Evolutionary conservation across 2,329 filamentous ascomycete genomes (phyloP).

Genomic region (Alternaria sp.): DNA sequence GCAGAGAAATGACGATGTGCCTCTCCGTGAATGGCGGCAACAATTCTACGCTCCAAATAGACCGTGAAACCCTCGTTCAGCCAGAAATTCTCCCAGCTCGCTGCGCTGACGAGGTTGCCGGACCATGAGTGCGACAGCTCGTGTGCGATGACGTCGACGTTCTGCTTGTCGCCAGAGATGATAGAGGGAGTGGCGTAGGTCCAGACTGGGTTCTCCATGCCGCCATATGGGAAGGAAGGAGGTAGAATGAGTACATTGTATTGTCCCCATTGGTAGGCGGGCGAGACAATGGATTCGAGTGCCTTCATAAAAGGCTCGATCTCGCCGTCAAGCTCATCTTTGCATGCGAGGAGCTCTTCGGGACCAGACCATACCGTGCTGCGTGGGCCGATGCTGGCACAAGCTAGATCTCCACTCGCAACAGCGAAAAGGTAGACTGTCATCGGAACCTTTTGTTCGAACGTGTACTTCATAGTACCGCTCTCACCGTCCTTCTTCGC

Average conservation of each 20-base stretch:
- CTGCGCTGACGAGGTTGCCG: slow-evolving; percentile 81
- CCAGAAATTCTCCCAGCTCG: slow-evolving; percentile 81
- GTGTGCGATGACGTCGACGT: slow-evolving; percentile 95
- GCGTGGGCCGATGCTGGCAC: slow-evolving; percentile 84
- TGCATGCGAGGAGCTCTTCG: slow-evolving; percentile 81
- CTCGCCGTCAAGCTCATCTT: slow-evolving; percentile 90
- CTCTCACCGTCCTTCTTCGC: slow-evolving; percentile 62
- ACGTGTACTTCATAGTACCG: slow-evolving; percentile 74
- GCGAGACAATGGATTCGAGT: slow-evolving; percentile 81
- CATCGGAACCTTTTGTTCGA: slow-evolving; percentile 90
- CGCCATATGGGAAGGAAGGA: slow-evolving; percentile 69
- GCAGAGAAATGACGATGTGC: slow-evolving; percentile 90
- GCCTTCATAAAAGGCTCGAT: slow-evolving; percentile 92
- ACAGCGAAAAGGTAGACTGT: slow-evolving; percentile 95
- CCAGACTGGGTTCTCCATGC: slow-evolving; percentile 92
- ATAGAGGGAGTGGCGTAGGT: slow-evolving; percentile 96
- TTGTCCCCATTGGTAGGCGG: slow-evolving; percentile 85
- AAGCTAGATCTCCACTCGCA: slow-evolving; percentile 81
- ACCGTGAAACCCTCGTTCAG: slow-evolving; percentile 88
- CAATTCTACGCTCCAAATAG: slow-evolving; percentile 88
- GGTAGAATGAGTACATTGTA: slow-evolving; percentile 94
- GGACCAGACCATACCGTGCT: slow-evolving; percentile 88
- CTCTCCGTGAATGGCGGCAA: slow-evolving; percentile 79
- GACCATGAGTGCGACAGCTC: slow-evolving; percentile 82
- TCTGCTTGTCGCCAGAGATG: slow-evolving; percentile 82